Evolutionary conservation across 352 stramenopile species (phyloP).

Genomic region (Pythium aquatile): DNA sequence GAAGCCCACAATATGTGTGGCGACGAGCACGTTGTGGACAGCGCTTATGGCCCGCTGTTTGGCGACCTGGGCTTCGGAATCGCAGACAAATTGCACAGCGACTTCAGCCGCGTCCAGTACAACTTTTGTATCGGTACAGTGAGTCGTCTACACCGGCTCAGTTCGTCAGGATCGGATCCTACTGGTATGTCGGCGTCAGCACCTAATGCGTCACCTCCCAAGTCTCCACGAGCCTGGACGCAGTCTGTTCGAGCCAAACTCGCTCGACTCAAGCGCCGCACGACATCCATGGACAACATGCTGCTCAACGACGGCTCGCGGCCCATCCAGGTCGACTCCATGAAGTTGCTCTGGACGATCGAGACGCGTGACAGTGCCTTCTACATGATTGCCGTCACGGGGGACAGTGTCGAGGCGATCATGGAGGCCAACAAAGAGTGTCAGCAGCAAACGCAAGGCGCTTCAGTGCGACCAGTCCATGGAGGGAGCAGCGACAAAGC

Average conservation of each 20-base stretch:
- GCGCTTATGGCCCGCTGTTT: slow-evolving; percentile 25
- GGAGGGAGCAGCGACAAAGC: neutral
- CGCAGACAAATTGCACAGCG: slow-evolving; percentile 46
- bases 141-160: slow-evolving; percentile 27
- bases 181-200: slow-evolving; percentile 7
- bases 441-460: slow-evolving; percentile 9
- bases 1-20: slow-evolving; percentile 13
- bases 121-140: slow-evolving; percentile 33
- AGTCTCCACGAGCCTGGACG: slow-evolving; percentile 44
- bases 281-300: slow-evolving; percentile 70
- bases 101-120: slow-evolving; percentile 50
- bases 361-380: slow-evolving; percentile 71
- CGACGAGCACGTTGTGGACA: slow-evolving; percentile 9
- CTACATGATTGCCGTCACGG: slow-evolving; percentile 58
- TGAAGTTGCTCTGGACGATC: slow-evolving; percentile 80
- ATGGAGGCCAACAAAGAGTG: slow-evolving; percentile 32
- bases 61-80: slow-evolving; percentile 25
- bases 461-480: neutral
- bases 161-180: slow-evolving; percentile 19
- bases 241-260: slow-evolving; percentile 57
- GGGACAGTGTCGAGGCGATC: slow-evolving; percentile 52
- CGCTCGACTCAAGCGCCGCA: slow-evolving; percentile 52
- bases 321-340: slow-evolving; percentile 79
- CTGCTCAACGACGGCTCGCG: slow-evolving; percentile 66
- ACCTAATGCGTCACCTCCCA: slow-evolving; percentile 24